Conservation (phyloP, 768 basidiomycete species). For the Dendrothele bispora region DNA sequence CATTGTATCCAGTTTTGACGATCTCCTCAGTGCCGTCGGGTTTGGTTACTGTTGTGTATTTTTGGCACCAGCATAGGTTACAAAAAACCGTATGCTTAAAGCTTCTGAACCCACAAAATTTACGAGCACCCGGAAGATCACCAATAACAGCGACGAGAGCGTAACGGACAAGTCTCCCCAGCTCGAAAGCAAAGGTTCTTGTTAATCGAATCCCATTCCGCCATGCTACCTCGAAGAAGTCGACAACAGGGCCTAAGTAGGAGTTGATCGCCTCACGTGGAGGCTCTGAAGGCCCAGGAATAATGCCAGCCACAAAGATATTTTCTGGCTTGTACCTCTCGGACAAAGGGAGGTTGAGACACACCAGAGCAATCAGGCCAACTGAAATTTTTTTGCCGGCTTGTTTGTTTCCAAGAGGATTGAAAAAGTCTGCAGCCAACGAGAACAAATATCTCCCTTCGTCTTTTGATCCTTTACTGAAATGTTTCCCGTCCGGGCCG, state of each 20-base stretch:
- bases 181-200: not conserved
- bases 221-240: not conserved
- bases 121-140: not conserved
- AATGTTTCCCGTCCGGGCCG: not conserved
- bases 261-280: not conserved
- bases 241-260: not conserved
- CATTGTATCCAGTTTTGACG: not conserved
- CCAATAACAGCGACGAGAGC: not conserved
- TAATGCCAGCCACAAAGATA: slow-evolving; percentile 31
- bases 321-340: slow-evolving; percentile 19
- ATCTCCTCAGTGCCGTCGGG: no score
- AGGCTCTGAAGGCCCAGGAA: slow-evolving; percentile 27
- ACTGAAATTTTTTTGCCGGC: not conserved
- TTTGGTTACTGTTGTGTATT: no score
- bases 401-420: not conserved
- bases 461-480: slow-evolving; percentile 21
- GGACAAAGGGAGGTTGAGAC: not conserved
- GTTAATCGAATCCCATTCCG: not conserved
- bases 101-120: not conserved
- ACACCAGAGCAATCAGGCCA: not conserved
- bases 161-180: not conserved
- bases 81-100: not conserved
- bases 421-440: not conserved
- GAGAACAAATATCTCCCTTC: not conserved
- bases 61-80: not conserved